These are phyloP conservation scores for Rhizopogon salebrosus DNA, from an alignment of 768 basidiomycete genomes.

Conservation along the genomic window DNA sequence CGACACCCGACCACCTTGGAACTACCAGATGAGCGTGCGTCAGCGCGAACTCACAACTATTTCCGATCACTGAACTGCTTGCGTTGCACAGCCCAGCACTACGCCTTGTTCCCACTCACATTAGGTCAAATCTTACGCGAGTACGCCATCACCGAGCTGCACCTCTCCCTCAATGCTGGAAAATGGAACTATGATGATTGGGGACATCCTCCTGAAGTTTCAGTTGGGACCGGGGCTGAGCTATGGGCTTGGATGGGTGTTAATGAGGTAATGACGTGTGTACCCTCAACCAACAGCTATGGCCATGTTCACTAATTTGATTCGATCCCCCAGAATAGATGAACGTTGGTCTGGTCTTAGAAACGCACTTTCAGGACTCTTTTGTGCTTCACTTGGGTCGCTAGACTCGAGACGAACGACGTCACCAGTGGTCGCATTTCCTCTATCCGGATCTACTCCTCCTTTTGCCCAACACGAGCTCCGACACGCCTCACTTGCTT, in stretches of 20 bases:
- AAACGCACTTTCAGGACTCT: slow-evolving; percentile 87
- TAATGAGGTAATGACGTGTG: slow-evolving; percentile 43
- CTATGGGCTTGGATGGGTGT: slow-evolving; percentile 92
- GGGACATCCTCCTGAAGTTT: slow-evolving; percentile 73
- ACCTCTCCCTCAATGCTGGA: slow-evolving; percentile 86
- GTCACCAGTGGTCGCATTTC: slow-evolving; percentile 58
- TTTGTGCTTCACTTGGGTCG: slow-evolving; percentile 87
- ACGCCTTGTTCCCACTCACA: slow-evolving; percentile 79
- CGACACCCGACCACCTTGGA: slow-evolving; percentile 48
- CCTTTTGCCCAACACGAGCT: slow-evolving; percentile 47
- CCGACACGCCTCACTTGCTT: slow-evolving; percentile 73
- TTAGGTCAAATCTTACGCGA: slow-evolving; percentile 83
- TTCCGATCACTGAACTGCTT: neutral
- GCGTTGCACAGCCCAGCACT: slow-evolving; percentile 64
- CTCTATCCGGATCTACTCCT: slow-evolving; percentile 51
- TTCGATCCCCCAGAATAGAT: slow-evolving; percentile 46
- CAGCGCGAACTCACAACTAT: neutral
- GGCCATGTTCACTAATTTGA: slow-evolving; percentile 1
- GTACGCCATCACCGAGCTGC: slow-evolving; percentile 83
- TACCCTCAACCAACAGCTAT: neutral
- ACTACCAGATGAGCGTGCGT: slow-evolving; percentile 43
- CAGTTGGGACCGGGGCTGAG: slow-evolving; percentile 83
- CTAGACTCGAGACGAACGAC: slow-evolving; percentile 74
- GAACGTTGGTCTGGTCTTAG: slow-evolving; percentile 80
- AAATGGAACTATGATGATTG: slow-evolving; percentile 86